phyloP scores from a whole-genome alignment of 441 rosid species.

The Sinapis alba region DNA sequence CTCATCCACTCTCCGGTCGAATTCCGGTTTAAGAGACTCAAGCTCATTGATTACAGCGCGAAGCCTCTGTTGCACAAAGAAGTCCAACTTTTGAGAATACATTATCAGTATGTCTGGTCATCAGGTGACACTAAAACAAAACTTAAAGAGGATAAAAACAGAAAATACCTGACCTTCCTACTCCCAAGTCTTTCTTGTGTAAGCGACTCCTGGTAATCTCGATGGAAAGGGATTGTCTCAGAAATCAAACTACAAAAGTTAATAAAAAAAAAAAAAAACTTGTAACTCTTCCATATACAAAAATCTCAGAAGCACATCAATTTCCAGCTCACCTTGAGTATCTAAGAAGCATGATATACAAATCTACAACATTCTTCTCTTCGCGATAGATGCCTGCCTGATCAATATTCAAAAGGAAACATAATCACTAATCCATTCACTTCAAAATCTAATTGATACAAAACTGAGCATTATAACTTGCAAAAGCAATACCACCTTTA shows the following conservation, averaged over 20 bases:
- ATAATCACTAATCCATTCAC: not conserved
- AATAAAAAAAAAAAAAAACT: conserved; percentile 11
- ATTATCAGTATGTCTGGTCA: not conserved
- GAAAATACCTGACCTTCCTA: conserved; percentile 64
- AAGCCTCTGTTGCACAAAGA: conserved; percentile 55
- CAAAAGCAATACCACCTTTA: not conserved
- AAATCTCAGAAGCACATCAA: not conserved
- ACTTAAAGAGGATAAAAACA: conserved; percentile 11
- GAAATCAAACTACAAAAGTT: conserved; percentile 77
- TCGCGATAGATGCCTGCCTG: conserved; percentile 83
- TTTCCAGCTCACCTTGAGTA: conserved; percentile 66
- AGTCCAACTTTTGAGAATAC: conserved; percentile 7
- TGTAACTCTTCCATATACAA: conserved; percentile 19
- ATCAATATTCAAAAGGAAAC: not conserved
- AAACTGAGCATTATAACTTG: not conserved
- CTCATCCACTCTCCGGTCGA: conserved; percentile 53
- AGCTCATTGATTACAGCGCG: conserved; percentile 74
- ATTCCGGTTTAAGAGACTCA: conserved; percentile 82
- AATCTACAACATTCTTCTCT: conserved; percentile 86
- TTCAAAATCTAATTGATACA: not conserved
- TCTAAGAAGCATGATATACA: conserved; percentile 90
- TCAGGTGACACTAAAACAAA: conserved; percentile 17
- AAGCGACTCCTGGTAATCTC: conserved; percentile 64
- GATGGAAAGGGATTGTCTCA: conserved; percentile 91
- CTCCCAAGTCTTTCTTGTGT: conserved; percentile 59